Percentiles rank a stretch among this genome's conserved stretches.
Evolutionary conservation across 768 basidiomycete species (phyloP).

Genomic region (Termitomyces heimii): DNA sequence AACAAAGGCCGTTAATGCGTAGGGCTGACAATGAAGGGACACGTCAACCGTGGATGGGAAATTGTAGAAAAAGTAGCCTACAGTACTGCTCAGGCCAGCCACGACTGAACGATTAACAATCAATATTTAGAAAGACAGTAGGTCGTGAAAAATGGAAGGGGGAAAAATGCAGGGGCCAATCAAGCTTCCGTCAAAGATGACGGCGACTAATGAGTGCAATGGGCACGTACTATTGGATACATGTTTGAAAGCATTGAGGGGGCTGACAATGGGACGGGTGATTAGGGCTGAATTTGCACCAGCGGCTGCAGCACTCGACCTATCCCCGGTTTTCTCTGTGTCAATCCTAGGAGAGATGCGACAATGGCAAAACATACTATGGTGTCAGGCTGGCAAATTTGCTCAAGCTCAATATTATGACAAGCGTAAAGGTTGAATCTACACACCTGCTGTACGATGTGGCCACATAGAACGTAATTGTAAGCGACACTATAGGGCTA

Average conservation of each 20-base stretch:
- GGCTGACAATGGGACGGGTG: conserved; percentile 39
- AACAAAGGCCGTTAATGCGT: conserved; percentile 33
- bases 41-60: not conserved
- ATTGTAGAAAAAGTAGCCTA: conserved; percentile 14
- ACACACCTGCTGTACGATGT: not conserved
- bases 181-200: not conserved
- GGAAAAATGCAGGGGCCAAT: not conserved
- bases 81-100: conserved; percentile 41
- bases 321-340: not conserved
- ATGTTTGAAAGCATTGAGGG: conserved; percentile 34
- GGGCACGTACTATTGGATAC: conserved; percentile 37
- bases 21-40: conserved; percentile 26
- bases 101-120: conserved; percentile 22
- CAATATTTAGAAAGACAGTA: not conserved
- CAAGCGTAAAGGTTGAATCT: not conserved
- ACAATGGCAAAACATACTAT: not conserved
- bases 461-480: not conserved
- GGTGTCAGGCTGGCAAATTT: not conserved
- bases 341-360: not conserved
- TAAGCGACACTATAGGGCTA: not conserved
- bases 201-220: not conserved
- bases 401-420: not conserved
- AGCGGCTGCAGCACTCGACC: conserved; percentile 13
- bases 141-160: not conserved
- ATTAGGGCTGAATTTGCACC: conserved; percentile 47